Conservation (phyloP, 116 monocot genomes). For the Phalaenopsis hybrid region DNA sequence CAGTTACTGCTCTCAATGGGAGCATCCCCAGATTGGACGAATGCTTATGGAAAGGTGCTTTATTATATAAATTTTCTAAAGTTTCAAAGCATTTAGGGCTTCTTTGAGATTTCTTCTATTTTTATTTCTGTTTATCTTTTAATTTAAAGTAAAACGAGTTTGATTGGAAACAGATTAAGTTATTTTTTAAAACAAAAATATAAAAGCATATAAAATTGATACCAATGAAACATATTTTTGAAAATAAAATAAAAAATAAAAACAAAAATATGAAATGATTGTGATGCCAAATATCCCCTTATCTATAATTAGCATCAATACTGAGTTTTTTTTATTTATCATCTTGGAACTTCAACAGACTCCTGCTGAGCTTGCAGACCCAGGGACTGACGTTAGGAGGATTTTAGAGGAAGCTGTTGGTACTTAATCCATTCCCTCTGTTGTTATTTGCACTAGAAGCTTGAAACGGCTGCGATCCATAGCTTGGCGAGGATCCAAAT, state of each 20-base stretch:
- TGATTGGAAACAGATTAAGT: too few relatives aligned
- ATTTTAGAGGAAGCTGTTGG: conserved; percentile 32
- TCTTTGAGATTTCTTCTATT: too few relatives aligned
- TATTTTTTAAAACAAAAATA: too few relatives aligned
- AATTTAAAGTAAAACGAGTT: too few relatives aligned
- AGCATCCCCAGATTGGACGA: conserved; percentile 49
- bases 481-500: conserved; percentile 7
- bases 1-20: conserved; percentile 61
- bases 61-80: background rate
- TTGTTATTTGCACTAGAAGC: background rate
- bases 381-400: conserved; percentile 25
- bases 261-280: too few relatives aligned
- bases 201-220: too few relatives aligned
- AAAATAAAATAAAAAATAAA: too few relatives aligned
- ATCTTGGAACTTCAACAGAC: conserved; percentile 18
- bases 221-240: too few relatives aligned
- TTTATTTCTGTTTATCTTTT: too few relatives aligned
- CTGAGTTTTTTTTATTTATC: background rate
- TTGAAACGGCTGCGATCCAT: background rate
- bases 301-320: background rate
- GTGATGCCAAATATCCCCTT: too few relatives aligned
- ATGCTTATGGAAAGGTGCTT: conserved; percentile 65
- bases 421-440: background rate
- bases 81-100: background rate
- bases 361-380: conserved; percentile 59